These are phyloP conservation scores for Petasospora rhodanensis DNA, from an alignment of 1,139 yeast species.

Conservation along the genomic window DNA sequence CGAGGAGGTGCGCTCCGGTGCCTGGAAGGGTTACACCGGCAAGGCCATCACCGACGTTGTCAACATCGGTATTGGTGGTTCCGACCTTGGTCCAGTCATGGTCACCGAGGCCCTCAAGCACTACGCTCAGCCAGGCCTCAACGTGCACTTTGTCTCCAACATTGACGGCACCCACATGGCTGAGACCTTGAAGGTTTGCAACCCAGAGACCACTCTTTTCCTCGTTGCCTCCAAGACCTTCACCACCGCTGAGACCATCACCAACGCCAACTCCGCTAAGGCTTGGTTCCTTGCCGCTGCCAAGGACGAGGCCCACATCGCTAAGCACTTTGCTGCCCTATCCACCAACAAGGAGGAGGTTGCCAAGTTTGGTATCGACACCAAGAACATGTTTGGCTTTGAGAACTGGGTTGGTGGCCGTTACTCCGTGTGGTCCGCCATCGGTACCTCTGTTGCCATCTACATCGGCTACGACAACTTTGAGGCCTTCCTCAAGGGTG, in stretches of 20 bases:
- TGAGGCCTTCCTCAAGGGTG: conserved; percentile 88
- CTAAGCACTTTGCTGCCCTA: conserved; percentile 95
- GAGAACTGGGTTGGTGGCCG: conserved; percentile 99
- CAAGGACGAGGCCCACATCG: conserved; percentile 66
- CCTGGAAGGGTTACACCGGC: conserved; percentile 96
- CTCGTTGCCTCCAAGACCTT: conserved; percentile 96
- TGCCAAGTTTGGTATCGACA: conserved; percentile 90
- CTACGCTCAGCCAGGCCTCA: conserved; percentile 70
- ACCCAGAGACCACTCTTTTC: conserved; percentile 91
- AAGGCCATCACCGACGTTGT: conserved; percentile 89
- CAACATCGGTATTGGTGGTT: conserved; percentile 98
- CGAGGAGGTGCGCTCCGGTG: conserved; percentile 82
- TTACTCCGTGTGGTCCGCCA: conserved; percentile 98
- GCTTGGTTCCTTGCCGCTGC: conserved; percentile 82
- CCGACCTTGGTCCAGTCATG: conserved; percentile 98
- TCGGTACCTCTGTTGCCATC: conserved; percentile 91
- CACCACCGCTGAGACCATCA: conserved; percentile 96
- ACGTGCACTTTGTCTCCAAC: conserved; percentile 92
- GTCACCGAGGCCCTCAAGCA: conserved; percentile 96
- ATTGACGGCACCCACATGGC: conserved; percentile 98
- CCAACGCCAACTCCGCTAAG: conserved; percentile 95
- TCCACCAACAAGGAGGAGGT: conserved; percentile 93
- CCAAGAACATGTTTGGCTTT: conserved; percentile 97
- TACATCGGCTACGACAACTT: conserved; percentile 95
- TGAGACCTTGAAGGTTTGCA: conserved; percentile 71